Conservation (phyloP, 2,329 filamentous ascomycete genomes). For the Podosphaera fusca region DNA sequence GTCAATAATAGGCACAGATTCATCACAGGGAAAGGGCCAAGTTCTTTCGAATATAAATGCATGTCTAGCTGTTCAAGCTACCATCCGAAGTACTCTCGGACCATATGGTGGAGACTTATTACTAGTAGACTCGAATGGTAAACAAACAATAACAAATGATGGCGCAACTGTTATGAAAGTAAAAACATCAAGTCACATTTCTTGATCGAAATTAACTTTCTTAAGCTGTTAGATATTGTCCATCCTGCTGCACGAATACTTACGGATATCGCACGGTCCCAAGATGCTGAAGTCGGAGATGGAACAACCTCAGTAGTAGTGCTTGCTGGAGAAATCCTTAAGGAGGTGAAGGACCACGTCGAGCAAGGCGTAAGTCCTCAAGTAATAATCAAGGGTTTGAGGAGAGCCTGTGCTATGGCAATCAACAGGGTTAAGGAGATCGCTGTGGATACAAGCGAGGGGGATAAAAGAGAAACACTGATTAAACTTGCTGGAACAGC, state of each 20-base stretch:
- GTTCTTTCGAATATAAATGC: conserved; percentile 97
- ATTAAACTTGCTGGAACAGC: conserved; percentile 77
- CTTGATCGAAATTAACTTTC: not conserved
- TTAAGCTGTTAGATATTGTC: conserved; percentile 82
- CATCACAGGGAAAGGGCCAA: conserved; percentile 91
- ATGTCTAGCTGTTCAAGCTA: conserved; percentile 83
- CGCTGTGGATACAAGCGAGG: conserved; percentile 61
- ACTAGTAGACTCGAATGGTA: conserved; percentile 46
- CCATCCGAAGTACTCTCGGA: conserved; percentile 85
- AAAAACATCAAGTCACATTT: conserved; percentile 8
- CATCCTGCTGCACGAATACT: conserved; percentile 93
- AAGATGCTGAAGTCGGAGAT: conserved; percentile 97
- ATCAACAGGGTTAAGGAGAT: conserved; percentile 99
- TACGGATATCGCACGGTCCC: conserved; percentile 92
- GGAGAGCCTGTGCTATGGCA: conserved; percentile 69
- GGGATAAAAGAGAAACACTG: conserved; percentile 68
- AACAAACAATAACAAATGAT: conserved; percentile 96
- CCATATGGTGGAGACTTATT: conserved; percentile 33
- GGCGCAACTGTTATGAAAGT: conserved; percentile 99
- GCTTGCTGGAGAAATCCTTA: conserved; percentile 87
- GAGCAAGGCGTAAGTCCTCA: conserved; percentile 94
- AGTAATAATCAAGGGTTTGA: conserved; percentile 87
- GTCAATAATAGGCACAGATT: conserved; percentile 54
- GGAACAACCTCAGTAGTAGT: conserved; percentile 96
- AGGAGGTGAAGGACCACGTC: conserved; percentile 88